phyloP scores from a whole-genome alignment of 2,329 filamentous ascomycete genomes.

The Penicillium olsonii region DNA sequence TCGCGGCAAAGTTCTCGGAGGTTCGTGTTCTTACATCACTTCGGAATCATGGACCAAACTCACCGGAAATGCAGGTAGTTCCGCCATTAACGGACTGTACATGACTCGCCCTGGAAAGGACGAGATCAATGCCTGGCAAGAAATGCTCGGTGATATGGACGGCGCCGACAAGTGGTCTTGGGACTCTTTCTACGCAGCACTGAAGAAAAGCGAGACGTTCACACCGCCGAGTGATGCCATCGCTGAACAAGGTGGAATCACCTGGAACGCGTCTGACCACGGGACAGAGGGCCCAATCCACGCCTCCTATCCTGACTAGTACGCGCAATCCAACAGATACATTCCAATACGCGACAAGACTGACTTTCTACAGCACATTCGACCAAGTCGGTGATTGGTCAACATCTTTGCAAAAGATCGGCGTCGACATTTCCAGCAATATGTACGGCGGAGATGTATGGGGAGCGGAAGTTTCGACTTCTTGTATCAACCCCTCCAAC shows the following conservation, averaged over 20 bases:
- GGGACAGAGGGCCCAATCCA: constrained; percentile 29
- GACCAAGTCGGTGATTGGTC: constrained; percentile 30
- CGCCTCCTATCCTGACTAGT: constrained; percentile 30
- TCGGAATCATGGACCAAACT: neutral
- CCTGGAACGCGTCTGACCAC: constrained; percentile 24
- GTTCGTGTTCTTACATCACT: constrained; percentile 16
- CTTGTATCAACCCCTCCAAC: constrained; percentile 36
- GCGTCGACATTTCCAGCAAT: constrained; percentile 27
- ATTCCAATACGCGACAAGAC: neutral
- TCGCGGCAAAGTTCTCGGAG: constrained; percentile 38
- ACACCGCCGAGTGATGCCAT: constrained; percentile 21
- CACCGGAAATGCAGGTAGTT: constrained; percentile 28
- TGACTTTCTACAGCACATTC: constrained; percentile 29
- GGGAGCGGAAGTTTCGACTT: constrained; percentile 37
- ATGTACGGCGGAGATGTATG: constrained; percentile 35
- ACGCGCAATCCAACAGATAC: constrained; percentile 1
- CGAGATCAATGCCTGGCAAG: constrained; percentile 37
- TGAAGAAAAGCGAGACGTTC: constrained; percentile 35
- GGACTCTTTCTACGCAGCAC: constrained; percentile 36
- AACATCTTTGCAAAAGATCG: constrained; percentile 22
- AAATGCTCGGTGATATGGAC: constrained; percentile 36
- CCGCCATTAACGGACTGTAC: constrained; percentile 39
- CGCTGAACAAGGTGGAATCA: constrained; percentile 24
- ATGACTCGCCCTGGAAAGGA: constrained; percentile 36
- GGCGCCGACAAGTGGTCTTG: constrained; percentile 39